Base-by-base conservation (phyloP, 352 stramenopile species). In the Globisporangium cederbergense region DNA sequence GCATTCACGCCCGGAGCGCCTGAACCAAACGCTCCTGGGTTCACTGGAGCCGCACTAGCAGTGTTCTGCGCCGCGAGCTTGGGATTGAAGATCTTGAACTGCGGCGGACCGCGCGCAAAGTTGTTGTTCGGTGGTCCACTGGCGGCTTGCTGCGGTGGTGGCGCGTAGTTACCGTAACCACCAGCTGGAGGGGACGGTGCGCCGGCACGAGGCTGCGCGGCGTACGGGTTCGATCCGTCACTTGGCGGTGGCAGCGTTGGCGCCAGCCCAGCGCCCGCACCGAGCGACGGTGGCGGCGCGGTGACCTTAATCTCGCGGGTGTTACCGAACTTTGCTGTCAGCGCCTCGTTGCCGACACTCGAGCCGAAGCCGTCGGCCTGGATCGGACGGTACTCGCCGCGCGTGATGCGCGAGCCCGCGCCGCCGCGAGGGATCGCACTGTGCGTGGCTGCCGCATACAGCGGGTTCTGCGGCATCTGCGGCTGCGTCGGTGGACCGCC, bases 271-370 rank as follows among this genome's bases (percentile, higher is more conserved):
- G 36, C 50, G 4, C n/a, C 4, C 7, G 18, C 55, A 1, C 62
- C 62, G 18, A 63, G 72, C 4, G 76, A 61, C 36, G 87, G 87
- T n/a, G 87, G 87, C 4, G 87, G 83, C 6, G 83, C 84, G 16
- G 82, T 92, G 1, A 88, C 78, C 63, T 93, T 93, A 45, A 95
- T 77, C 50, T 90, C 83, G 22, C 77, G 77, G 52, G 66, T 93
- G 74, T 97, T 97, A 59, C 89, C 89, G 64, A 92, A 97, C 71
- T 96, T 96, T 59, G 87, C 89, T 45, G 88, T 92, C 18, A 97
- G 81, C 49, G 89, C 77, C 30, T 92, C 81, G 59, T 97, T 97
- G 55, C 89, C 89, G 6, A 97, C 89, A 58, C 86, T 96, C 13
- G 85, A 88, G 45, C 90, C 89, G 61, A 97, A 97, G 30, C 89